Base-by-base conservation (phyloP, 2,329 filamentous ascomycete species). In the Penicillium sp. region DNA sequence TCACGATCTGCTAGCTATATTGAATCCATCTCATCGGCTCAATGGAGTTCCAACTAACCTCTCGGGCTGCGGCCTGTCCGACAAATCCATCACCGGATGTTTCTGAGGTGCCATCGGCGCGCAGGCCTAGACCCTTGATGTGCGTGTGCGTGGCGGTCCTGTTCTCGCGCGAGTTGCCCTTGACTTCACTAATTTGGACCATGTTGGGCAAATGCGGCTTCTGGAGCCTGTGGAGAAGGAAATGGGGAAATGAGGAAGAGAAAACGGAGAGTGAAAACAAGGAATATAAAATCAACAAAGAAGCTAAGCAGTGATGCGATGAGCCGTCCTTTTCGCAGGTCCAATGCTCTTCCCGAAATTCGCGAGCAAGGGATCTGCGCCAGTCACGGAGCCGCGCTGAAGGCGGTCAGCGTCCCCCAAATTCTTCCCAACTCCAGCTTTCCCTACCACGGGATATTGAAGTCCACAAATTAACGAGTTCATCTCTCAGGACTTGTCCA, bases 121-220 rank as follows among this genome's bases (percentile, higher is more conserved):
- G 90, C 67, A 99, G 80, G 19, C 95, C 95, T 42, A 99, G 83
- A 51, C 95, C 95, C 75, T 92, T 96, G 84, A 99, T 99, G 78
- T 99, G 95, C 53, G 93, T 97, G 79, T 99, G 95, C 67, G 93
- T 90, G 60, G 95, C 93, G 48, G 95, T 99, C 73, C 95, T 88
- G 80, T 96, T 95, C 77, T 97, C 93, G 81, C 95, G 92, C 81
- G 88, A 88, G 80, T 92, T 93, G 81, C 90, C 90, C 83, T 96
- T 96, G 72, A 96, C 91, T 81, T 96, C 92, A 81, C 90, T 96
- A 78, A 95, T 92, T 76, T 92, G 89, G 69, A 93, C 90, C 90
- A 93, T 93, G 62, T 58, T 74, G 58, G 53, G 65, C 61, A 63
- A 58, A 59, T 65, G 64, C 56, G 65, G 65, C 68, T 65, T 69